phyloP scores from a whole-genome alignment of 441 rosid genomes.

The Gossypium davidsonii region DNA sequence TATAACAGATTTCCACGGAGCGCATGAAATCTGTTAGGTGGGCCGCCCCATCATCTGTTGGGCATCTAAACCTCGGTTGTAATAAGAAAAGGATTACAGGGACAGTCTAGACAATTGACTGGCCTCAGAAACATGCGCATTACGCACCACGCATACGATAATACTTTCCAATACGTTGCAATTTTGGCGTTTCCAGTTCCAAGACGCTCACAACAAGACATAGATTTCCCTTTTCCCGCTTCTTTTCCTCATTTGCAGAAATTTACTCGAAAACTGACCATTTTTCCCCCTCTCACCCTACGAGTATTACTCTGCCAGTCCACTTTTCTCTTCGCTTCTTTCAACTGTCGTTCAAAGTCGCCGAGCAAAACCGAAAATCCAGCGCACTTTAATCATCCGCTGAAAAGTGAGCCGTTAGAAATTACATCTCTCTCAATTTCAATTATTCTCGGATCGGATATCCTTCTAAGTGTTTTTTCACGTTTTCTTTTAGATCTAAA shows the following conservation, averaged over 20 bases:
- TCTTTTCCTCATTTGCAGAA: neutral
- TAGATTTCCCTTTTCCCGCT: constrained; percentile 23
- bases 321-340: neutral
- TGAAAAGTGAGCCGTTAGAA: constrained; percentile 14
- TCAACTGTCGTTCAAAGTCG: neutral
- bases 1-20: neutral
- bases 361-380: neutral
- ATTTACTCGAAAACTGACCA: neutral
- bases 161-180: neutral
- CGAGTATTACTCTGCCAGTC: neutral
- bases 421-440: neutral
- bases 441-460: neutral
- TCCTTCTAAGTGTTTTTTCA: neutral
- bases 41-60: neutral
- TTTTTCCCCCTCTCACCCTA: neutral
- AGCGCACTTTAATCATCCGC: neutral
- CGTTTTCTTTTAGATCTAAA: neutral
- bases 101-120: neutral
- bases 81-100: neutral
- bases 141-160: neutral
- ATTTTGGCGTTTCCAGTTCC: neutral
- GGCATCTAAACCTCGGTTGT: neutral
- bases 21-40: neutral
- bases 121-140: constrained; percentile 5
- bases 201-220: neutral